A percentile compares a stretch with the other conserved stretches of the same genome.
phyloP scores from a whole-genome alignment of 208 protist genomes.

The Trypanosomatidae sp. region DNA sequence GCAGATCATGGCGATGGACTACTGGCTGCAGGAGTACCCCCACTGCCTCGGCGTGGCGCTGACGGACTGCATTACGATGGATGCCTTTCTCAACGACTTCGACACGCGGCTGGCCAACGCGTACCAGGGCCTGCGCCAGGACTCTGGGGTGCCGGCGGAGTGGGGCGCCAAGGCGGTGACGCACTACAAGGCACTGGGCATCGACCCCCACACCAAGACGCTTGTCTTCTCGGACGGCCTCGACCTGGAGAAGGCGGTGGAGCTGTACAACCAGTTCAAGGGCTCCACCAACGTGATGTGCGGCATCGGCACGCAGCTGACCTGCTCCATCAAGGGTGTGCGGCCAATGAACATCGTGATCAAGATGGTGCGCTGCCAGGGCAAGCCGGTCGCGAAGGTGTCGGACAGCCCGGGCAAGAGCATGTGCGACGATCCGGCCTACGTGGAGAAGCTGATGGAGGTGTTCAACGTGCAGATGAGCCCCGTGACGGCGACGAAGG shows the following conservation, averaged over 20 bases:
- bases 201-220: constrained; percentile 71
- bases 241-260: constrained; percentile 59
- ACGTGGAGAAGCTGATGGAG: constrained; percentile 53
- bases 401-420: constrained; percentile 87
- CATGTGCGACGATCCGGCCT: constrained; percentile 63
- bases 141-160: constrained; percentile 71
- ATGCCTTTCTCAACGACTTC: constrained; percentile 84
- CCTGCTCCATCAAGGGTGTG: constrained; percentile 81
- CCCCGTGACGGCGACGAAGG: not conserved
- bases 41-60: constrained; percentile 80
- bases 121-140: constrained; percentile 80
- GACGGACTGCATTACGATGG: constrained; percentile 92
- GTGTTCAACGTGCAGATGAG: constrained; percentile 61
- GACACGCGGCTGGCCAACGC: constrained; percentile 46
- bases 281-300: constrained; percentile 66
- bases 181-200: constrained; percentile 78
- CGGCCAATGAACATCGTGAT: constrained; percentile 84
- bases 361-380: constrained; percentile 90
- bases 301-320: constrained; percentile 86
- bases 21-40: constrained; percentile 86
- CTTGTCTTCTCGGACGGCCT: constrained; percentile 91
- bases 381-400: constrained; percentile 84
- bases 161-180: constrained; percentile 80
- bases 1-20: constrained; percentile 70
- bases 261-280: constrained; percentile 65